A percentile compares a stretch with the other conserved stretches of the same genome.
These are phyloP conservation scores for Peronospora destructor DNA, from an alignment of 352 stramenopile species.

Conservation along the genomic window DNA sequence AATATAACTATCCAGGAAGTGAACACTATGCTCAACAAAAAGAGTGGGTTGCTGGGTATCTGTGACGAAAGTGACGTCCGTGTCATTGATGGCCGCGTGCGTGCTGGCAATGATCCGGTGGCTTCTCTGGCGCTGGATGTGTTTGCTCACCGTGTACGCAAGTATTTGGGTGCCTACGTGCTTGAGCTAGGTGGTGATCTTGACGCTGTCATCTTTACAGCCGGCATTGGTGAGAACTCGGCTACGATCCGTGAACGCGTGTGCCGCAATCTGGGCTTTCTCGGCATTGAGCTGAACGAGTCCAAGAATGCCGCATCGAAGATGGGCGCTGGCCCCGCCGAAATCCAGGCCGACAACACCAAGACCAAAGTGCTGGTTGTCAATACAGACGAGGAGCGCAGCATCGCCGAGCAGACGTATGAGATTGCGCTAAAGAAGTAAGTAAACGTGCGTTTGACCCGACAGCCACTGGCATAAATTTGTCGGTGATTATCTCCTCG, in stretches of 20 bases:
- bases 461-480: not conserved
- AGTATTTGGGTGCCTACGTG: conserved; percentile 82
- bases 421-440: conserved; percentile 36
- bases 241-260: conserved; percentile 72
- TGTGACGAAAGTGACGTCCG: conserved; percentile 82
- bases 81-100: conserved; percentile 60
- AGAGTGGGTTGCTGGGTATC: conserved; percentile 78
- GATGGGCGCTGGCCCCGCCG: conserved; percentile 47
- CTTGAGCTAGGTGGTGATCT: conserved; percentile 60
- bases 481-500: not conserved
- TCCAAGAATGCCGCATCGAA: conserved; percentile 61
- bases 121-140: conserved; percentile 75
- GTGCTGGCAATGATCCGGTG: conserved; percentile 36
- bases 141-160: conserved; percentile 79
- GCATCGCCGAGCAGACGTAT: conserved; percentile 83
- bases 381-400: conserved; percentile 87
- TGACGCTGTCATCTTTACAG: conserved; percentile 87
- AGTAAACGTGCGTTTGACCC: not conserved
- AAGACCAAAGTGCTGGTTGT: conserved; percentile 77
- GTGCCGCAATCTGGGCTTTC: conserved; percentile 48
- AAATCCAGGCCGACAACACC: conserved; percentile 47
- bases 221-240: conserved; percentile 82
- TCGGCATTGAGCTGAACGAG: conserved; percentile 71
- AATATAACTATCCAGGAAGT: conserved; percentile 70
- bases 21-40: conserved; percentile 86